Base-by-base conservation (phyloP, 2,329 filamentous ascomycete species). In the Aspergillus viridinutans region DNA sequence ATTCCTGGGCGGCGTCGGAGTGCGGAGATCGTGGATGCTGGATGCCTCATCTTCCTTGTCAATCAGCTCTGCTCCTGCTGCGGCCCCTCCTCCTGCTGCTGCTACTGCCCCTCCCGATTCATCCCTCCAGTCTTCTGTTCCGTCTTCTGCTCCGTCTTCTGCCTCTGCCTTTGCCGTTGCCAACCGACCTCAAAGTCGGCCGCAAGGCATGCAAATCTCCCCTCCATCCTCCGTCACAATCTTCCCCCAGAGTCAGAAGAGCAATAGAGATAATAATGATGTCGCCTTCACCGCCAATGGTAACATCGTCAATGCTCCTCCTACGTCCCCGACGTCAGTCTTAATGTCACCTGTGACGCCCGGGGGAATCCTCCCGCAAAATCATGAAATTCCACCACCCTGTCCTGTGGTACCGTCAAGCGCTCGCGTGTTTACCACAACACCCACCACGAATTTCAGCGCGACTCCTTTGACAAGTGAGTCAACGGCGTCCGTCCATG, bases 1-100 rank as follows among this genome's bases (percentile, higher is more conserved):
- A 52, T 78, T 78, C 60, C 60, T 78, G 25, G 75, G 74, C 50
- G 65, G 69, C 50, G 59, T 25, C 2, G 43, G 20, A 14, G 43
- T 65, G 50, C 71, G 69, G 58, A 72, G 64, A 60, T 64, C 73
- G 50, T 78, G 76, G 76, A 78, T 78, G 73, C 43, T 54, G 56
- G 53, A 57, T 51, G n/a, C 49, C 28, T 43, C 38, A 25, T 20
- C 28, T 17, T 49, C 35, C 29, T 32, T 21, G 17, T 29, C 45
- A 43, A n/a, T 40, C 20, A 20, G 49, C 49, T n/a, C 45, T 35
- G 20, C 50, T 14, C 1, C 38, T 43, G 20, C 45, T 21, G 21
- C 49, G 49, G 25, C 50, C 25, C 20, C 38, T 53, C 35, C 52
- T 42, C 45, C 50, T 52, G 23, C 26, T 26, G 17, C 47, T 32